Evolutionary conservation across 129 eudicot species (phyloP).

Genomic region (Artemisia annua): DNA sequence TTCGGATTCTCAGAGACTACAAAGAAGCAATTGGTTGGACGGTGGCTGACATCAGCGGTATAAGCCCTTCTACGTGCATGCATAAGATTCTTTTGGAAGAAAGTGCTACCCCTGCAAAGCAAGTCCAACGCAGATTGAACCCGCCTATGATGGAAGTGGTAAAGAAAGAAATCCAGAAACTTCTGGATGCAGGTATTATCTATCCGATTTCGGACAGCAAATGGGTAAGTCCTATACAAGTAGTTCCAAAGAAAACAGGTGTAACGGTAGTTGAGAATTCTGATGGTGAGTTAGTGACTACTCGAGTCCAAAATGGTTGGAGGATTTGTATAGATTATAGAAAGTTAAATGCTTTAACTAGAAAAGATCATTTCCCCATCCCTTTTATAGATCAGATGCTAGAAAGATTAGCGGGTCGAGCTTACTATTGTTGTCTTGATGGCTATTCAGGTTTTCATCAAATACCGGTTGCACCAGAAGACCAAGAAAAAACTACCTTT

Average conservation of each 20-base stretch:
- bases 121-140: constrained; percentile 3
- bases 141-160: background rate
- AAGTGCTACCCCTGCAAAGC: background rate
- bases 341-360: no score
- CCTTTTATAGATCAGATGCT: no score
- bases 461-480: background rate
- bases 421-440: background rate
- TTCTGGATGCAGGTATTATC: background rate
- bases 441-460: background rate
- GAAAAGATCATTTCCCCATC: no score
- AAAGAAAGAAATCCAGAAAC: background rate
- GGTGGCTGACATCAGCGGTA: background rate
- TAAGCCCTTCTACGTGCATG: background rate
- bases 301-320: constrained; percentile 9
- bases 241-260: background rate
- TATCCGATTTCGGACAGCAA: background rate
- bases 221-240: background rate
- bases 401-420: background rate
- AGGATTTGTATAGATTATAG: background rate
- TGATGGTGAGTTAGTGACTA: background rate
- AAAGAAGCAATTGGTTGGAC: background rate
- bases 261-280: background rate
- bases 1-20: background rate
- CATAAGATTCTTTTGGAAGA: background rate
- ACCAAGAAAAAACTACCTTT: background rate